A percentile compares a stretch with the other conserved stretches of the same genome.
phyloP scores from a whole-genome alignment of 2,329 filamentous ascomycete genomes.

The Alternaria panax region DNA sequence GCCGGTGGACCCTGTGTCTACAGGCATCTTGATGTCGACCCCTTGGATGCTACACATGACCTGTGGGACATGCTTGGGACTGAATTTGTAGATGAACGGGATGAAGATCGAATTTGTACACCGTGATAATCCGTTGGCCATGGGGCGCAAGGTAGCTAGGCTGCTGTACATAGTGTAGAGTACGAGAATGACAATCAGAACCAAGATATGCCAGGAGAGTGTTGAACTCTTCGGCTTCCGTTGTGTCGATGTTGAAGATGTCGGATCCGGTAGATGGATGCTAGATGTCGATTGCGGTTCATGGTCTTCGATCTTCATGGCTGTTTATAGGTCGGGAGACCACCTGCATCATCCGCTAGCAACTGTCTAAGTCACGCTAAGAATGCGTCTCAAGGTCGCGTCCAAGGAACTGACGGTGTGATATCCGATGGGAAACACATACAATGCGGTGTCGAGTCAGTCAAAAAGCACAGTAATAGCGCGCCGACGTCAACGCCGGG shows the following conservation, averaged over 20 bases:
- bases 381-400: constrained; percentile 23
- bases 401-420: background rate
- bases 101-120: constrained; percentile 41
- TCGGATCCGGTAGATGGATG: background rate
- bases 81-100: constrained; percentile 42
- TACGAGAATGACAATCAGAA: constrained; percentile 14
- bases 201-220: constrained; percentile 22
- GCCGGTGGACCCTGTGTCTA: constrained; percentile 48
- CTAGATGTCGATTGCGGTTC: constrained; percentile 14
- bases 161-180: constrained; percentile 14
- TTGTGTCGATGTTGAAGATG: constrained; percentile 25
- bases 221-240: constrained; percentile 27
- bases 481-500: constrained; percentile 13
- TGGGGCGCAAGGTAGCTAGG: constrained; percentile 18
- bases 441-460: constrained; percentile 1
- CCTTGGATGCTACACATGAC: constrained; percentile 39
- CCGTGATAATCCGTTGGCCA: constrained; percentile 18
- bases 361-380: constrained; percentile 12
- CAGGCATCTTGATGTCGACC: constrained; percentile 40
- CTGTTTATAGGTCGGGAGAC: constrained; percentile 25
- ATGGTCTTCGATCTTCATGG: constrained; percentile 29
- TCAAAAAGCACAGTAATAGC: constrained; percentile 6
- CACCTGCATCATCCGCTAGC: constrained; percentile 18
- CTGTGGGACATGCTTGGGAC: constrained; percentile 32
- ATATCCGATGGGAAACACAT: constrained; percentile 1